A percentile compares a stretch with the other conserved stretches of the same genome.
phyloP scores from a whole-genome alignment of 345 rosid genomes.

The Rhodamnia argentea region DNA sequence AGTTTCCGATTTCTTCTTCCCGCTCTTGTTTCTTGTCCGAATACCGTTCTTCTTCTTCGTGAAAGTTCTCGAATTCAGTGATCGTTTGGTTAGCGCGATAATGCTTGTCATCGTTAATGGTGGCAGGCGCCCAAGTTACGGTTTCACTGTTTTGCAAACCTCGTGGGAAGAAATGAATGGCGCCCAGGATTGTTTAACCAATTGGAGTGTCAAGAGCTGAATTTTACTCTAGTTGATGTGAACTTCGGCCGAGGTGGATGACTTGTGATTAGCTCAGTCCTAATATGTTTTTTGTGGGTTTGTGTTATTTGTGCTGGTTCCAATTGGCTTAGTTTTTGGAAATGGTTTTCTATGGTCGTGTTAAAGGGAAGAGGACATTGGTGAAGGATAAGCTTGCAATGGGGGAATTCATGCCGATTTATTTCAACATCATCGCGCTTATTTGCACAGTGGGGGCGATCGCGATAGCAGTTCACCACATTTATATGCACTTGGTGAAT shows the following conservation, averaged over 20 bases:
- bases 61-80: background rate
- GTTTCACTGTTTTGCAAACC: background rate
- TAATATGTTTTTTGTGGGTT: background rate
- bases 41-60: background rate
- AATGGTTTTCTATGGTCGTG: background rate
- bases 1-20: background rate
- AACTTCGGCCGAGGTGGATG: background rate
- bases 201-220: background rate
- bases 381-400: slow-evolving; percentile 16
- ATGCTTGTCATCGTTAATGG: background rate
- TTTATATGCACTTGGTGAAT: slow-evolving; percentile 80
- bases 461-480: slow-evolving; percentile 60
- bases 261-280: background rate
- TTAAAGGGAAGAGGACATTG: background rate
- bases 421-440: slow-evolving; percentile 49
- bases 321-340: background rate
- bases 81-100: background rate
- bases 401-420: slow-evolving; percentile 51
- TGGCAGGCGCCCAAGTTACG: background rate
- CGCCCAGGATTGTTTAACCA: background rate
- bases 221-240: background rate
- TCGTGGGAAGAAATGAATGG: background rate
- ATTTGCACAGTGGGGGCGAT: slow-evolving; percentile 68
- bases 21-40: background rate
- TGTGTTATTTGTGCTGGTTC: background rate